Base-by-base conservation (phyloP, 148 eudicot genomes). In the Suaeda aralocaspica region DNA sequence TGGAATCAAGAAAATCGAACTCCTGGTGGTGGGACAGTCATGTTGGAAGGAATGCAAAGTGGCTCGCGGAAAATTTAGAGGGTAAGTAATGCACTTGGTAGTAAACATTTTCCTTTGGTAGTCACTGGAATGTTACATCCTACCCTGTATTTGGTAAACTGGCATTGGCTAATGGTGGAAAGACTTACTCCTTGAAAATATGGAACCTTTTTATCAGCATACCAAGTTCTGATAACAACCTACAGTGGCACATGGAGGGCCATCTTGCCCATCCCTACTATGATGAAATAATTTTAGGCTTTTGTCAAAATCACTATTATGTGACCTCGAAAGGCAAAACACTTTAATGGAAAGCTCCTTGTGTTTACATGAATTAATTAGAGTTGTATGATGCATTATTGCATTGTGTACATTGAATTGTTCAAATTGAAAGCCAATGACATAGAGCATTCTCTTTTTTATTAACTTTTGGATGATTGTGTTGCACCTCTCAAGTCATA, bases 21-120 rank as follows among this genome's bases (percentile, higher is more conserved):
- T 86, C 91, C 55, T 88, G 93, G 93, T 89, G 89, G 96, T 90
- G 88, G 90, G 98, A 92, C 74, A 89, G 88, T 74, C 92, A 86
- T 72, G 60, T 84, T 75, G 86, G 89, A 66, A 88, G 85, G 76
- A 89, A 86, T 75, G 59, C 85, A 2, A 92, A 82, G 80, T 92
- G 98, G 96, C 91, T 89, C 45, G 72, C 87, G 21, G 93, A 85
- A 68, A 88, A 85, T 84, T 77, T 90, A 29, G 86, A 90, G 70
- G 91, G 98, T 89, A 72, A 77, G 95, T 51, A 21, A 33, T 75
- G 57, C 64, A 14, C 16, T 75, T 58, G 14, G n/a, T 52, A 24
- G 31, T 61, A 22, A 61, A 11, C 74, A 22, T 49, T 24, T 57
- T 36, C 41, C 57, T 13, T 31, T 10, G 6, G 33, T 9, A 21